Base-by-base conservation (phyloP, 2,329 filamentous ascomycete genomes). In the Dryadomyces sulphureus region DNA sequence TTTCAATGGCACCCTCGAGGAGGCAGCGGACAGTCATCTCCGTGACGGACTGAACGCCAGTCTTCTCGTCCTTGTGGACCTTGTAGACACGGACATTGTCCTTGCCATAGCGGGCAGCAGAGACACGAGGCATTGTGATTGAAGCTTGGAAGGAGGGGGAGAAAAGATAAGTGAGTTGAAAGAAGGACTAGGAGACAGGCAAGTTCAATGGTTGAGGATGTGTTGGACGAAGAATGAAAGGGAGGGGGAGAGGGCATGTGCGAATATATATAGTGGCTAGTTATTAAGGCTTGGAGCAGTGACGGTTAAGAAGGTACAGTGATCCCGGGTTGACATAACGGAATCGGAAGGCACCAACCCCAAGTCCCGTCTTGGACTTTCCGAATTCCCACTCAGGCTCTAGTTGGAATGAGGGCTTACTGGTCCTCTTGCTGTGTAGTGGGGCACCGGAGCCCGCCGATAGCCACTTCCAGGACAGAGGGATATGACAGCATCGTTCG, bases 71-170 rank as follows among this genome's bases (percentile, higher is more conserved):
- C 57, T 79, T 79, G 59, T 93, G 74, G 58, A 95, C 88, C 67
- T 98, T 98, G 78, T 84, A 94, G 57, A 98, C 79, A 59, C 92
- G 89, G 73, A 98, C 83, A 69, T 98, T 96, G 77, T 96, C 92
- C 78, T 98, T 90, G 68, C 84, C 84, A 62, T 89, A 90, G 60
- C 81, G 79, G 56, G 84, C 84, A 57, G 75, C 67, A 49, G 73
- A 68, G 50, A 81, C 64, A 55, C 63, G 61, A 53, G 75, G 65
- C 75, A 80, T 79, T 48, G 42, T 61, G 53, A 38, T 5, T 22
- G 30, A 43, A 21, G 19, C 8, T 21, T 4, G 11, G 19, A 42
- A 32, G 3, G 32, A 43, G 32, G n/a, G 36, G 6, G 21, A 25
- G 32, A 5, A 36, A 24, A 25, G 32, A 24, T 44, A 27, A 5